Evolutionary conservation across 768 basidiomycete species (phyloP).

Genomic region (Cantharellus cinnabarinus): DNA sequence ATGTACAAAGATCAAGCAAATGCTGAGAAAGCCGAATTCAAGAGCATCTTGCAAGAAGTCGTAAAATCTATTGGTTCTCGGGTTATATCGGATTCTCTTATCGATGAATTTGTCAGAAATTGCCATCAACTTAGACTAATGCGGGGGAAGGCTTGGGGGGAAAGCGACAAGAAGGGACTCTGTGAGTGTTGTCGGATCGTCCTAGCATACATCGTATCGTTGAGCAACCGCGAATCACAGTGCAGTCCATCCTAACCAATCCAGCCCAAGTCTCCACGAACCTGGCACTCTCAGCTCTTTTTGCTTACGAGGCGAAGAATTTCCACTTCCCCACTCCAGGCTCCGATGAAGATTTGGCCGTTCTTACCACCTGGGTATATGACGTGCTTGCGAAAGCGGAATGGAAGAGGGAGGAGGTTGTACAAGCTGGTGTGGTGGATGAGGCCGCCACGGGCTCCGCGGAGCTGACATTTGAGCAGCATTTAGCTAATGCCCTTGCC

Average conservation of each 20-base stretch:
- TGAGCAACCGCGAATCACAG: not conserved
- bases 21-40: constrained; percentile 35
- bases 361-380: constrained; percentile 2
- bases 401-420: constrained; percentile 29
- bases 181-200: constrained; percentile 19
- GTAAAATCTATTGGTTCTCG: constrained; percentile 5
- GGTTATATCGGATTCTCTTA: constrained; percentile 11
- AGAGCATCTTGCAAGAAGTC: constrained; percentile 20
- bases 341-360: constrained; percentile 11
- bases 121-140: constrained; percentile 51
- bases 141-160: constrained; percentile 40
- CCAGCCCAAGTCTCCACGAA: constrained; percentile 48
- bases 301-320: constrained; percentile 15
- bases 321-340: not conserved
- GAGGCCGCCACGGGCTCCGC: constrained; percentile 3
- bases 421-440: constrained; percentile 15
- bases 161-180: constrained; percentile 24
- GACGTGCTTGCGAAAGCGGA: constrained; percentile 26
- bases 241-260: constrained; percentile 22
- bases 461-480: constrained; percentile 12
- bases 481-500: constrained; percentile 38
- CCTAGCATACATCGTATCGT: not conserved
- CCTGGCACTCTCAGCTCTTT: constrained; percentile 48
- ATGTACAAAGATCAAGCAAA: constrained; percentile 65
- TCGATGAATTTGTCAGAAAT: constrained; percentile 65